Conservation (phyloP, 345 rosid genomes). For the Clarkia xantiana region DNA sequence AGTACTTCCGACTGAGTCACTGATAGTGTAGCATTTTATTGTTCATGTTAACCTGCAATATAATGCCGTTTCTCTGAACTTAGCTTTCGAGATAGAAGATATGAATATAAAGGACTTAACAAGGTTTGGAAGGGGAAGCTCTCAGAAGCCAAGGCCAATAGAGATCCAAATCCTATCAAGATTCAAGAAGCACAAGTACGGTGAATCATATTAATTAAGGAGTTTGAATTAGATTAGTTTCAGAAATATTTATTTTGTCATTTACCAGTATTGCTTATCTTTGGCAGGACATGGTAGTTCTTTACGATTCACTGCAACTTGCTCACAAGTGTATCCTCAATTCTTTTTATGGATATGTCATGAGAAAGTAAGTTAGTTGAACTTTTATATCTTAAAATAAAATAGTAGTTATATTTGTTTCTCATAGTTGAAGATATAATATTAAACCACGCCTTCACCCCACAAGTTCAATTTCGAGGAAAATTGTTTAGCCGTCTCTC, state of each 20-base stretch:
- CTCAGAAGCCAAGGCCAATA: slow-evolving; percentile 89
- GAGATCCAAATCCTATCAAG: slow-evolving; percentile 85
- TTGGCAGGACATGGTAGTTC: slow-evolving; percentile 89
- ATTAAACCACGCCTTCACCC: neutral
- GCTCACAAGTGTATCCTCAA: slow-evolving; percentile 96
- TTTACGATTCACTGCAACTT: slow-evolving; percentile 93
- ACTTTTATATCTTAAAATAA: slow-evolving; percentile 7
- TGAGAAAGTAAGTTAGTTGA: slow-evolving; percentile 75
- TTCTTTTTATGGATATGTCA: slow-evolving; percentile 98
- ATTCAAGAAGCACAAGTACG: slow-evolving; percentile 93
- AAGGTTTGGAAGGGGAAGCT: slow-evolving; percentile 96
- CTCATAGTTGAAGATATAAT: neutral
- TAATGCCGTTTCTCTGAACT: neutral
- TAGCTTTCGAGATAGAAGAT: slow-evolving; percentile 97
- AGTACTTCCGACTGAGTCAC: too few species aligned
- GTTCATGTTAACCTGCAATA: neutral
- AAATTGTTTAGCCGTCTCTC: slow-evolving; percentile 9
- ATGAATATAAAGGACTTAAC: slow-evolving; percentile 92
- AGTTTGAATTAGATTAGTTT: neutral
- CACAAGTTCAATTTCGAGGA: neutral
- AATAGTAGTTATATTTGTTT: too few species aligned
- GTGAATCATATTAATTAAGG: neutral
- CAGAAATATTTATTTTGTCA: neutral
- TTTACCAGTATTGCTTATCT: slow-evolving; percentile 10
- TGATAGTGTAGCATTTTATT: too few species aligned